phyloP scores from a whole-genome alignment of 2,329 filamentous ascomycete species.

The Aureobasidium sp. region DNA sequence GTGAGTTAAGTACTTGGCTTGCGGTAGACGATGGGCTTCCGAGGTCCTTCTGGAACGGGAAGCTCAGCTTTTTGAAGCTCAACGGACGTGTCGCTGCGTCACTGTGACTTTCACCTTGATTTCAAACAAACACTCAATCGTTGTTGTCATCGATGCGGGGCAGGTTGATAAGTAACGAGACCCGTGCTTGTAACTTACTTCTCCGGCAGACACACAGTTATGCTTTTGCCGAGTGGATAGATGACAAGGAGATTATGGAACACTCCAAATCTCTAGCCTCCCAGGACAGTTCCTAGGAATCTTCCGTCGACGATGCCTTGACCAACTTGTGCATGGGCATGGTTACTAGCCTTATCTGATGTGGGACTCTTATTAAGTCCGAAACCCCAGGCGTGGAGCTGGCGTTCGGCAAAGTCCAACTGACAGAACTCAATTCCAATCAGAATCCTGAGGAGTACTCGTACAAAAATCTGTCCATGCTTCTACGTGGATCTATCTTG shows the following conservation, averaged over 20 bases:
- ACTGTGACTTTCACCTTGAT: not conserved
- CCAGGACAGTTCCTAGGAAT: no score
- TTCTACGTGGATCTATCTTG: not conserved
- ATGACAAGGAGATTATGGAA: not conserved
- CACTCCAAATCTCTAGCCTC: not conserved
- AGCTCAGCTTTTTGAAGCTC: not conserved
- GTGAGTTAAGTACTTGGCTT: not conserved
- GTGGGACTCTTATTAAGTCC: not conserved
- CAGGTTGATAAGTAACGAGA: not conserved
- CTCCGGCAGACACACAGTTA: not conserved
- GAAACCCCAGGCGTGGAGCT: not conserved
- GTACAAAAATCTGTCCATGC: not conserved
- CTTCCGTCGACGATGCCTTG: not conserved
- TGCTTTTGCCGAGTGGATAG: not conserved
- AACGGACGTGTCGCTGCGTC: constrained; percentile 2
- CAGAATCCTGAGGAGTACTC: no score
- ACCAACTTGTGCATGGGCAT: not conserved
- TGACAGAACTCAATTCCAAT: not conserved
- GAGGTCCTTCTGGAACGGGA: not conserved
- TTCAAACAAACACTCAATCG: not conserved
- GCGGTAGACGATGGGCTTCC: not conserved
- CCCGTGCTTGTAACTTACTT: not conserved
- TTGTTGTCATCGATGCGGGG: constrained; percentile 5
- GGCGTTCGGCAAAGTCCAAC: not conserved
- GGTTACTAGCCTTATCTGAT: not conserved